These are phyloP conservation scores for Cladosporium sp. DNA, from an alignment of 2,329 filamentous ascomycete genomes.

Conservation along the genomic window DNA sequence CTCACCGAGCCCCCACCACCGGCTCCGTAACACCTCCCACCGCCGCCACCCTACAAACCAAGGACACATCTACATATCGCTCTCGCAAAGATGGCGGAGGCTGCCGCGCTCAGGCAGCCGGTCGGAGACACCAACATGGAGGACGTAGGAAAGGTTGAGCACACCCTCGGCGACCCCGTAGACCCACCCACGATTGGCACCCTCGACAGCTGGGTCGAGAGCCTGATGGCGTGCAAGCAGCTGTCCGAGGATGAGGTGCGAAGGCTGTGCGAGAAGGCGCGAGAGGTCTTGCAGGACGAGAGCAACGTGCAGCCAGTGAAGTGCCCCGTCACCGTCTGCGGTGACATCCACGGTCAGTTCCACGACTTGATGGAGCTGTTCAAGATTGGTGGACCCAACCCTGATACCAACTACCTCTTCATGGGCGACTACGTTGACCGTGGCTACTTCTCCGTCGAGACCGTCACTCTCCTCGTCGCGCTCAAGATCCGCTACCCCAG, in stretches of 20 bases:
- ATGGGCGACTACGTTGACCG: slow-evolving; percentile 99
- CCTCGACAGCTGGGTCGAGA: slow-evolving; percentile 97
- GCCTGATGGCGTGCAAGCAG: slow-evolving; percentile 97
- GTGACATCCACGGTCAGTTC: slow-evolving; percentile 98
- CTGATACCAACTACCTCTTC: slow-evolving; percentile 98
- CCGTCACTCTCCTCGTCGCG: slow-evolving; percentile 89
- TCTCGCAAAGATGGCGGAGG: slow-evolving; percentile 21
- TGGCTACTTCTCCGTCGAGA: slow-evolving; percentile 98
- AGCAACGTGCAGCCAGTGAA: slow-evolving; percentile 99
- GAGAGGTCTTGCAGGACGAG: slow-evolving; percentile 94
- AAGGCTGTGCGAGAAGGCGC: slow-evolving; percentile 95
- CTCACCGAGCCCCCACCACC: slow-evolving; percentile 12
- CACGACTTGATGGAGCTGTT: slow-evolving; percentile 99
- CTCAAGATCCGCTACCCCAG: slow-evolving; percentile 97
- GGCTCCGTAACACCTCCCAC: slow-evolving; percentile 4
- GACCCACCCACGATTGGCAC: slow-evolving; percentile 89
- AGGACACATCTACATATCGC: not conserved
- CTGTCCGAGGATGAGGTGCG: slow-evolving; percentile 90
- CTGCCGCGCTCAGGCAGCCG: slow-evolving; percentile 30
- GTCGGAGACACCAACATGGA: slow-evolving; percentile 88
- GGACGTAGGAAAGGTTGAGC: slow-evolving; percentile 81
- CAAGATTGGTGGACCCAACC: slow-evolving; percentile 96
- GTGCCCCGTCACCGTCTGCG: slow-evolving; percentile 97
- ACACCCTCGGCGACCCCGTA: slow-evolving; percentile 64
- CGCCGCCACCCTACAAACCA: not conserved